Conservation (phyloP, 441 rosid species). For the Jatropha podagrica region DNA sequence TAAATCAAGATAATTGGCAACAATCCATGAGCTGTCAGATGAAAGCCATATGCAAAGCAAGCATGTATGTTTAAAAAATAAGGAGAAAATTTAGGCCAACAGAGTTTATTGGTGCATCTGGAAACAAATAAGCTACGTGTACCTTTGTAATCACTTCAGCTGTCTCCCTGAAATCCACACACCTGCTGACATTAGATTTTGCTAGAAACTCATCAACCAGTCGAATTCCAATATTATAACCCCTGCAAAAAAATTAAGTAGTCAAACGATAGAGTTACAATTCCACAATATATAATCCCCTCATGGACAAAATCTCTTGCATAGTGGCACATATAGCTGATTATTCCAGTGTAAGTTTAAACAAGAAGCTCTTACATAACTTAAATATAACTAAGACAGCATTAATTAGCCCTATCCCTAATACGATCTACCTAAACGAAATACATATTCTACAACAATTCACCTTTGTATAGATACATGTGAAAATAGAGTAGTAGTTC, state of each 20-base stretch:
- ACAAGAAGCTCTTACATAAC: not conserved
- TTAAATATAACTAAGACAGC: not conserved
- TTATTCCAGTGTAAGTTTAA: not conserved
- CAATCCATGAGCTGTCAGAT: constrained; percentile 1
- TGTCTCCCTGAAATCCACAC: constrained; percentile 92
- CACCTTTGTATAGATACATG: not conserved
- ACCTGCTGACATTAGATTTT: constrained; percentile 82
- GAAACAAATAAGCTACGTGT: constrained; percentile 1
- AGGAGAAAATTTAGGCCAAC: not conserved
- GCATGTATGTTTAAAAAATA: not conserved
- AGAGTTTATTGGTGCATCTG: not conserved
- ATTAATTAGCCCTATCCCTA: not conserved
- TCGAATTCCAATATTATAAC: constrained; percentile 89
- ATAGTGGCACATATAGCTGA: not conserved
- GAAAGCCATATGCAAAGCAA: not conserved
- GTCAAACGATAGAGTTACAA: not conserved
- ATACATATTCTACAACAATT: not conserved
- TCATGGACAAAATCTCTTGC: not conserved
- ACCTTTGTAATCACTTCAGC: constrained; percentile 93
- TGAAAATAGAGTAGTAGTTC: not conserved
- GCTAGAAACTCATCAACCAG: constrained; percentile 90
- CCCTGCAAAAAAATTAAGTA: constrained; percentile 51
- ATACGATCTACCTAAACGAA: not conserved
- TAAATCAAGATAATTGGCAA: not conserved
- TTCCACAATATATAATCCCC: not conserved